Evolutionary conservation across 2,329 filamentous ascomycete genomes (phyloP).

Genomic region (Aspergillus spinulosporus): DNA sequence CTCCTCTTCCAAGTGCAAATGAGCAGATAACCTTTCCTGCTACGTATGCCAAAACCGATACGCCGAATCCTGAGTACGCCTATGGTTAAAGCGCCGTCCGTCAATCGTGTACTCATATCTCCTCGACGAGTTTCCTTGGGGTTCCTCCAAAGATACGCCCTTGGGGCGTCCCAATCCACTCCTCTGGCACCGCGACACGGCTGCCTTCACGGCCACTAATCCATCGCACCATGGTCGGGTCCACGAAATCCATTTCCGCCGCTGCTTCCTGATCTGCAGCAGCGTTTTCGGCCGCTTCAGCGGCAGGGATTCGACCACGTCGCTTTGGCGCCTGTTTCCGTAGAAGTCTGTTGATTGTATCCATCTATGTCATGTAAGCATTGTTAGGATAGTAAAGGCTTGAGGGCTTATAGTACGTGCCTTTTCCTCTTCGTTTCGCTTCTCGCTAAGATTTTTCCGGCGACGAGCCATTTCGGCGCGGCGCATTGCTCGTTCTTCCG

Average conservation of each 20-base stretch:
- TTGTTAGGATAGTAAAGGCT: neutral
- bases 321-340: conserved; percentile 66
- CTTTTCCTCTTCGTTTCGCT: conserved; percentile 78
- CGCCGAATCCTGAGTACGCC: conserved; percentile 22
- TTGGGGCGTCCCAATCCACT: conserved; percentile 49
- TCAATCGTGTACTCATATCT: conserved; percentile 28
- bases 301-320: conserved; percentile 51
- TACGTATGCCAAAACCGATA: conserved; percentile 20
- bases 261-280: conserved; percentile 42
- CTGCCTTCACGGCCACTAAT: conserved; percentile 44
- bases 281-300: conserved; percentile 45
- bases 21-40: conserved; percentile 19
- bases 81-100: conserved; percentile 1
- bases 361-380: conserved; percentile 52
- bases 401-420: conserved; percentile 47
- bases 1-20: conserved; percentile 11
- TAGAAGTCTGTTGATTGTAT: conserved; percentile 67
- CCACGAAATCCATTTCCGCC: conserved; percentile 38
- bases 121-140: conserved; percentile 40
- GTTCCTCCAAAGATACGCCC: conserved; percentile 41
- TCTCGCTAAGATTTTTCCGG: conserved; percentile 72
- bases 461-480: conserved; percentile 72
- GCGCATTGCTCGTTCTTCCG: conserved; percentile 71
- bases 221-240: conserved; percentile 50
- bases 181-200: conserved; percentile 47